Evolutionary conservation across 2,329 filamentous ascomycete species (phyloP), one percentile per base, ranked within the genome.

Genomic region (Canariomyces notabilis): DNA sequence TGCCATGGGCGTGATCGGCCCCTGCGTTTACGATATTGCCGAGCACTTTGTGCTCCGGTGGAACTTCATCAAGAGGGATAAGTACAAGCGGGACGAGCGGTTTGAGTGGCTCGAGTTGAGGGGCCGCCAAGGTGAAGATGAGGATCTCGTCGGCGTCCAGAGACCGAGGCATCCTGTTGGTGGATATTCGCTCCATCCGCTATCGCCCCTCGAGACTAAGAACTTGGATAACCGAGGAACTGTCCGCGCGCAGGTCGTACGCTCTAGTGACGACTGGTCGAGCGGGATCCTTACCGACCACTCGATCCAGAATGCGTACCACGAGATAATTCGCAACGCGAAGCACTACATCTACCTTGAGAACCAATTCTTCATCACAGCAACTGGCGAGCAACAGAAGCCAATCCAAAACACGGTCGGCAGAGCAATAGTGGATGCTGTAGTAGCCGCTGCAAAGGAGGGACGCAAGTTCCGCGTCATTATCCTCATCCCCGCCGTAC

Each of bases 331-430:
- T 58, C 75, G 83, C 41, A 88, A 87, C 42, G 91, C 91, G 0
- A 72, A 96, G 66, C 91, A 97, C 63, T 96, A 82, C 57, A 85
- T 98, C 19, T 98, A 97, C 69, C 95, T 98, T 50, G 93, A 98
- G 65, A 97, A 97, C 60, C 93, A 98, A 60, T 97, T 97, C 71
- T 98, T 97, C 74, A 96, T 94, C 62, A 94, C 89, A 1, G 87
- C 93, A 0, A 97, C 91, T 0, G 89, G 89, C 7, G 83, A 93
- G n/a, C 68, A 95, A 29, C 90, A 96, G 63, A 70, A 75, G 1
- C 91, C 91, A 0, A 80, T 97, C 19, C 82, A 89, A 65, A 98
- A 98, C 62, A 85, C 82, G 15, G 86, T 98, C 43, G 93, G 93
- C 11, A 75, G 76, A 6, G 84, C 93, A 2, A 95, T 98, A 44